Evolutionary conservation across 257 asterid species (phyloP).

Genomic region (Solanum bulbocastanum): DNA sequence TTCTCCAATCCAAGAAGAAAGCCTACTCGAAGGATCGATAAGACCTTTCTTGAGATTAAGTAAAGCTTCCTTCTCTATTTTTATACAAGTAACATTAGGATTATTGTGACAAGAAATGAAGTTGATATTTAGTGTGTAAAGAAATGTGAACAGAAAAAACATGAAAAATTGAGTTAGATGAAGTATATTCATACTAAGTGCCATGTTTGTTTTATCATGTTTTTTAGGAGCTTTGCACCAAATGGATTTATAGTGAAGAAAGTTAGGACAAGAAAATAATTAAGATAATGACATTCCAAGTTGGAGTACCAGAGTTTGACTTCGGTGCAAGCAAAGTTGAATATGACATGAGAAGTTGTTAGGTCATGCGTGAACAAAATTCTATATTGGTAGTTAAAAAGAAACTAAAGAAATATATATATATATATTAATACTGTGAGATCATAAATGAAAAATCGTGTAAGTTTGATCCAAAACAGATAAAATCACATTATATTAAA

Average conservation of each 20-base stretch:
- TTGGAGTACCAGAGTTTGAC: background rate
- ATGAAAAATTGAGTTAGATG: background rate
- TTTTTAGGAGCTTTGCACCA: background rate
- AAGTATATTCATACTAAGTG: background rate
- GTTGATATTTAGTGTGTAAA: background rate
- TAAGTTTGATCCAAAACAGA: background rate
- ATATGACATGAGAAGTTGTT: background rate
- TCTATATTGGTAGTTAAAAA: background rate
- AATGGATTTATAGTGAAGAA: background rate
- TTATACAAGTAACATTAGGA: background rate
- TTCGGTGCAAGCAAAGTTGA: background rate
- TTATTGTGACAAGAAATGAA: background rate
- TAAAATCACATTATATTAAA: too few relatives aligned
- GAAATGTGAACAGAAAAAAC: background rate
- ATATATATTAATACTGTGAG: background rate
- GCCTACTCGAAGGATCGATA: slow-evolving; percentile 3
- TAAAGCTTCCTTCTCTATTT: slow-evolving; percentile 7
- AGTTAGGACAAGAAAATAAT: background rate
- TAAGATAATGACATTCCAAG: background rate
- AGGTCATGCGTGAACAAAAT: background rate
- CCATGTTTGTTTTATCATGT: background rate
- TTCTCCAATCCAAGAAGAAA: slow-evolving; percentile 16
- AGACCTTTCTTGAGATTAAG: slow-evolving; percentile 3
- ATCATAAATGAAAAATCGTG: background rate
- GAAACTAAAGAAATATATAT: background rate